phyloP scores from a whole-genome alignment of 345 rosid species.

The Chamaenerion angustifolium region DNA sequence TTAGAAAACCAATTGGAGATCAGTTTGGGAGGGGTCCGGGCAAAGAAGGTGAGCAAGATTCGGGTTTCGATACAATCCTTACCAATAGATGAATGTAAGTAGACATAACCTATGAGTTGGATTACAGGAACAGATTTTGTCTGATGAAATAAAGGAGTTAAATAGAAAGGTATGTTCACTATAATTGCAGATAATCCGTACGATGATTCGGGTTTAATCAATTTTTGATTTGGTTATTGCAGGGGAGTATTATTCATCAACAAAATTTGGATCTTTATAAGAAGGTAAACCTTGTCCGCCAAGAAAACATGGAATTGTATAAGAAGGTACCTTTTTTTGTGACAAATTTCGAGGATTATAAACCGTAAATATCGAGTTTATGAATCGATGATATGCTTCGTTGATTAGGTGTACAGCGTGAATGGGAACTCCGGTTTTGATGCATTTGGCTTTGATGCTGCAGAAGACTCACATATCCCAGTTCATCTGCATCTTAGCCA shows the following conservation, averaged over 20 bases:
- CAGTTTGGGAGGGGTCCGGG: slow-evolving; percentile 48
- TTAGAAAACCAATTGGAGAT: slow-evolving; percentile 53
- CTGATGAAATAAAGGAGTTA: slow-evolving; percentile 6
- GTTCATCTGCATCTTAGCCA: slow-evolving; percentile 1
- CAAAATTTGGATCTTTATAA: slow-evolving; percentile 27
- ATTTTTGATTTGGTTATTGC: background rate
- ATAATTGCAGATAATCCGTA: too few species aligned
- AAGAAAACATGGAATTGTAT: slow-evolving; percentile 25
- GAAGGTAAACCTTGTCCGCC: slow-evolving; percentile 22
- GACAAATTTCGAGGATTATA: background rate
- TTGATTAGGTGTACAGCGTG: background rate
- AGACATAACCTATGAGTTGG: too few species aligned
- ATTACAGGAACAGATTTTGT: slow-evolving; percentile 9
- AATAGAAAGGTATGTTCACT: slow-evolving; percentile 7
- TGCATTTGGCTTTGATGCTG: slow-evolving; percentile 1
- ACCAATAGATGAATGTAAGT: too few species aligned
- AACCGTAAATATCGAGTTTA: too few species aligned
- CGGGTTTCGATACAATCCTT: background rate
- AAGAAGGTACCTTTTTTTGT: slow-evolving; percentile 13
- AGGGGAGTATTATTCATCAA: slow-evolving; percentile 21
- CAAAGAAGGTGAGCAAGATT: slow-evolving; percentile 33
- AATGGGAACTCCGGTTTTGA: background rate
- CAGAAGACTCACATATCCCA: slow-evolving; percentile 1
- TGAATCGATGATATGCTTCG: too few species aligned
- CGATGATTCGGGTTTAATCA: background rate